Conservation (phyloP, 805 yeast species). For the Kregervanrija delftensis region DNA sequence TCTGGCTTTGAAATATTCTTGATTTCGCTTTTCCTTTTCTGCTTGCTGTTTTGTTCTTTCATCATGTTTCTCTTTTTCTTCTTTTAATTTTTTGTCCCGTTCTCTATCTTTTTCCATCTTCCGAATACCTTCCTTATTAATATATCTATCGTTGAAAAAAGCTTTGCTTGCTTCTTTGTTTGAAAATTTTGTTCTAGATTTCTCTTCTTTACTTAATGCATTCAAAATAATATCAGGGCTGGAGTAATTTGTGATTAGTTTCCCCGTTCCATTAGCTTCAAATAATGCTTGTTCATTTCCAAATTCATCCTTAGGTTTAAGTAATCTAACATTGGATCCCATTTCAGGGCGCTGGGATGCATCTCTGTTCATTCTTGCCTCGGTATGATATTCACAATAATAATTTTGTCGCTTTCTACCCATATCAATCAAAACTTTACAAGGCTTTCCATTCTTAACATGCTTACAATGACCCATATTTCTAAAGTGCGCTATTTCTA, state of each 20-base stretch:
- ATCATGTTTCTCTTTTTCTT: constrained; percentile 19
- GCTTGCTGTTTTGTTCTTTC: not conserved
- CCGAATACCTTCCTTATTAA: constrained; percentile 38
- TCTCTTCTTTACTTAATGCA: constrained; percentile 9
- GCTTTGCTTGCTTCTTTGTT: constrained; percentile 38
- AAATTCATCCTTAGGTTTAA: constrained; percentile 43
- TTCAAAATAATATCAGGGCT: constrained; percentile 4
- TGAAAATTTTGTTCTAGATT: constrained; percentile 27
- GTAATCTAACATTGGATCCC: constrained; percentile 49
- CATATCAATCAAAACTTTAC: constrained; percentile 57
- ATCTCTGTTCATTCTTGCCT: constrained; percentile 42
- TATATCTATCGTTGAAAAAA: constrained; percentile 43
- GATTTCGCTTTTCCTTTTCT: constrained; percentile 1
- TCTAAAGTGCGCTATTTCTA: constrained; percentile 69
- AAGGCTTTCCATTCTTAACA: constrained; percentile 41
- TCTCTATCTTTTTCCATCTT: constrained; percentile 33
- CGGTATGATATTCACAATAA: constrained; percentile 70
- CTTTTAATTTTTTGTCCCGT: constrained; percentile 32
- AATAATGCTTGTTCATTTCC: constrained; percentile 31
- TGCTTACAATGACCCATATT: constrained; percentile 63
- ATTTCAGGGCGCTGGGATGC: constrained; percentile 72
- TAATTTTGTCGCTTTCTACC: constrained; percentile 22
- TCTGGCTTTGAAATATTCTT: not conserved
- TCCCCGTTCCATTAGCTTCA: constrained; percentile 17
- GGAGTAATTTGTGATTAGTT: constrained; percentile 5